Base-by-base conservation (phyloP, 179 eudicot species). In the Silene coronaria region DNA sequence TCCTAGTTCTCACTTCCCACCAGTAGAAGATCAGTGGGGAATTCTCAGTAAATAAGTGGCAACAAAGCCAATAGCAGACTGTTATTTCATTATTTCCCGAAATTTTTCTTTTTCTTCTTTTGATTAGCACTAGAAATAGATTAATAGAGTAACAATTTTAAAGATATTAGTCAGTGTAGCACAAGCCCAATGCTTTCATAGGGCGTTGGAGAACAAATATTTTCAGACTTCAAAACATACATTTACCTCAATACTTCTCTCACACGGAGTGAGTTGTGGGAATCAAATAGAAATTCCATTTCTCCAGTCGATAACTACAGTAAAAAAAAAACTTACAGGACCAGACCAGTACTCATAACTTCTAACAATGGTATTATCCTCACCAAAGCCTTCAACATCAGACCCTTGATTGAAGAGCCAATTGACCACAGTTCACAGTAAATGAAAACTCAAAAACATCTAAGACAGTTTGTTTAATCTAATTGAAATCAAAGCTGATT, bases 1-100 rank as follows among this genome's bases (percentile, higher is more conserved):
- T 45, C 68, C 48, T 10, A 30, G 23, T 12, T 23, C 5, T 59
- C 71, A 61, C 48, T 74, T 60, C 70, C 63, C 67, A 67, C 19
- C 34, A 22, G 42, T 10, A 23, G 57, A 21, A 14, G 60, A 23
- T 19, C n/a, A 48, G 57, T 48, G 13, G 34, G 14, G 10, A 17
- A 19, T 53, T 24, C 73, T 51, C 74, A 57, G 42, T 67, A 42
- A 4, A 34, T 58, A 58, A 48, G 17, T 45, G n/a, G n/a, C n/a
- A n/a, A n/a, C n/a, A n/a, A n/a, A n/a, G n/a, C n/a, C n/a, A n/a
- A n/a, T n/a, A n/a, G n/a, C n/a, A n/a, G n/a, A n/a, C n/a, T n/a
- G n/a, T n/a, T n/a, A n/a, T n/a, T n/a, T n/a, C n/a, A n/a, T n/a
- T n/a, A n/a, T n/a, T n/a, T n/a, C n/a, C n/a, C n/a, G n/a, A n/a